Conservation (phyloP, 768 basidiomycete species). For the Lentinula guzmanii region DNA sequence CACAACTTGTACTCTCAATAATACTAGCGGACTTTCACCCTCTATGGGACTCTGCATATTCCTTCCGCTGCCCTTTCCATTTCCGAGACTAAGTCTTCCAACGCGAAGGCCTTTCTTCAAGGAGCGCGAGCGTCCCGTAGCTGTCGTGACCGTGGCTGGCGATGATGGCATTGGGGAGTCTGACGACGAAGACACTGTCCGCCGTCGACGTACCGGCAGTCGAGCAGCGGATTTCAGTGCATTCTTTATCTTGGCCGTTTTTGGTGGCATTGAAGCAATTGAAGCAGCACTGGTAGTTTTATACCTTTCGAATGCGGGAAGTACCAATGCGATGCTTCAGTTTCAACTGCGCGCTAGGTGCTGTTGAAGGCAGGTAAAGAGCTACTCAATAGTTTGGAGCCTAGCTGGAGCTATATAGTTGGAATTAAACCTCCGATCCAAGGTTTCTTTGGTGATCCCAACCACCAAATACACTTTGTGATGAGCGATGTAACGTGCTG, state of each 20-base stretch:
- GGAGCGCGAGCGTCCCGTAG: neutral
- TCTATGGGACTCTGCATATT: conserved; percentile 32
- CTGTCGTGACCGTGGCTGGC: neutral
- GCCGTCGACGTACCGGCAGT: neutral
- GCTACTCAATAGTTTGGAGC: too few species aligned
- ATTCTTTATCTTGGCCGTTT: conserved; percentile 3
- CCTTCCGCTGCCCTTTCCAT: conserved; percentile 3
- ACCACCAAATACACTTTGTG: too few species aligned
- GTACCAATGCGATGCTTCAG: neutral
- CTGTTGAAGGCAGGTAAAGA: neutral
- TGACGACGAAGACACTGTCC: neutral
- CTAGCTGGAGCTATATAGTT: too few species aligned
- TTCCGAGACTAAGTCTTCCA: neutral
- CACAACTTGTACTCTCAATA: conserved; percentile 64
- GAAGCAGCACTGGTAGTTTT: neutral
- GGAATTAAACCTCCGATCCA: too few species aligned
- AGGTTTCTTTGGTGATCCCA: too few species aligned
- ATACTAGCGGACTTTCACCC: conserved; percentile 62
- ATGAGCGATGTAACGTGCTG: too few species aligned
- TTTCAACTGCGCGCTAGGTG: neutral
- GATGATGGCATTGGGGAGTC: neutral
- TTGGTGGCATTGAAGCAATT: neutral
- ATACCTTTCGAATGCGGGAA: neutral
- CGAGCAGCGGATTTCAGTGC: conserved; percentile 2
- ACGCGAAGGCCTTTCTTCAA: neutral